Percentiles rank a stretch among this genome's conserved stretches.
These are phyloP conservation scores for Backusella liffmaniae DNA, from an alignment of 192 early-diverging fungal genomes.

Conservation along the genomic window DNA sequence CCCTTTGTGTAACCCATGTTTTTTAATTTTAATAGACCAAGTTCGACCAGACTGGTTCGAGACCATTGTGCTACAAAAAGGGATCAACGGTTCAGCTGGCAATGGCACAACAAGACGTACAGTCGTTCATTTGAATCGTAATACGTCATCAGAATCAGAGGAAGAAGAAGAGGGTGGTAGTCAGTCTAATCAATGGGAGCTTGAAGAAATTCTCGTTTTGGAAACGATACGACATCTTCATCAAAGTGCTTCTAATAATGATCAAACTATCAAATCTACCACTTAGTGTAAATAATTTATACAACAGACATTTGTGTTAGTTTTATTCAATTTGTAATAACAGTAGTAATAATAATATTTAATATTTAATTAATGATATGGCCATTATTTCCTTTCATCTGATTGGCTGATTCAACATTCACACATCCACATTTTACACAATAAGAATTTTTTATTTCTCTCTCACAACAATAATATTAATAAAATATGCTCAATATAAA, in stretches of 20 bases:
- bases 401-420: neutral
- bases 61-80: constrained; percentile 41
- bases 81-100: constrained; percentile 11
- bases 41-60: constrained; percentile 68
- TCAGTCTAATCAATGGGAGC: constrained; percentile 71
- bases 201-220: constrained; percentile 91
- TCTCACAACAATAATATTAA: neutral
- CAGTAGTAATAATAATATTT: neutral
- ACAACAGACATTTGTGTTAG: neutral
- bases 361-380: neutral
- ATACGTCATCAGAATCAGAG: neutral
- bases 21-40: constrained; percentile 49
- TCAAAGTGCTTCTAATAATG: neutral
- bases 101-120: constrained; percentile 21
- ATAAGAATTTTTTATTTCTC: neutral
- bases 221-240: constrained; percentile 71
- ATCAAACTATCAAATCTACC: neutral
- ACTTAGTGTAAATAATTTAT: neutral
- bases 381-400: neutral
- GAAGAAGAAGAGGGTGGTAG: constrained; percentile 38
- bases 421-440: neutral
- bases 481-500: constrained; percentile 6
- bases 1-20: neutral
- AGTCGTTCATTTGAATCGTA: constrained; percentile 7
- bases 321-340: neutral